Evolutionary conservation across 169 alveolate species (phyloP), one percentile per base, ranked within the genome.

Genomic region (Eimeria zaria): DNA sequence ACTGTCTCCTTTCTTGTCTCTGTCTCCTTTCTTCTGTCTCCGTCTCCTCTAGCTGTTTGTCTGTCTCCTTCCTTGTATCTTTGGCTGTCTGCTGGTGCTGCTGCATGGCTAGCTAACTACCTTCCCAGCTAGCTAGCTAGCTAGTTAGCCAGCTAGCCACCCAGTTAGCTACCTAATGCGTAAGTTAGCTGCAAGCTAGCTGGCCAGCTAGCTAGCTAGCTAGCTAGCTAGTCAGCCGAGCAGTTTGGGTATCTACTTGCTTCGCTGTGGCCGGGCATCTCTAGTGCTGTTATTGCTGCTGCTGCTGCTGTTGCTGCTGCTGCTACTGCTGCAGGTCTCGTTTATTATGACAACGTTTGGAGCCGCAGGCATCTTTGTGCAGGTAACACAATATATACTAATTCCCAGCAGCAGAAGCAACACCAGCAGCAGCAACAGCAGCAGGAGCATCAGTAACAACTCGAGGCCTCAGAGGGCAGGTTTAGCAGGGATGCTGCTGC

Each of bases 301-400:
- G 74, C 74, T 62, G 74, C 74, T 62, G 74, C 74, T 62, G 74
- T n/a, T 62, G 74, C 74, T 62, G 74, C 74, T 62, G 74, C 74
- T 62, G 39, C 74, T 62, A 27, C 20, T 78, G 64, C 62, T 78
- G 88, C 62, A 78, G 88, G 88, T 78, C 64, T 78, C 88, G 16
- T 78, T 78, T 30, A 39, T 78, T 3, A 78, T 78, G 88, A 78
- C 88, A 20, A 78, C 88, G 22, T 78, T 78, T 39, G 88, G 88
- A 22, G 88, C 88, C 33, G 88, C 88, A 46, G 88, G 88, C 53
- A 78, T 78, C 62, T 11, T 78, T 39, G 88, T 78, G 58, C 88
- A 78, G 62, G 88, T 78, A 46, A 36, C 5, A 8, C 27, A 14
- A 27, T 18, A 71, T 5, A 8, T 6, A 22, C 16, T 27, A 64